Evolutionary conservation across 1,284 basidiomycete species (phyloP), one percentile per base, ranked within the genome.

Genomic region (Melampsora larici-populina): DNA sequence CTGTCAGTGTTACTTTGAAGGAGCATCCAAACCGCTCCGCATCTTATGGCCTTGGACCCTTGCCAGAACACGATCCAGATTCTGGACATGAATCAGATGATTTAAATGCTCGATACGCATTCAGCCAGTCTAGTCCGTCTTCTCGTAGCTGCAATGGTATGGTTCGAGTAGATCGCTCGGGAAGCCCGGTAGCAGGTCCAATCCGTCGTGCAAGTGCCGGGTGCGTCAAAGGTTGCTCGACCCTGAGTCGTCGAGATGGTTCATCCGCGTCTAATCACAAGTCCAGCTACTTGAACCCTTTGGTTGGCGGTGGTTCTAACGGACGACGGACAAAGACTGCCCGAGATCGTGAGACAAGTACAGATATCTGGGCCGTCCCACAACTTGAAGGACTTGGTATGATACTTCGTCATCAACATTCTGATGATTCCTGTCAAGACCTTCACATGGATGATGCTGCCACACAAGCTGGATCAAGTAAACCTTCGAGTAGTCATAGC

Each of bases 311-410:
- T 29, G 55, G n/a, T 21, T 58, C 55, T 58, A 58, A 6, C 24
- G n/a, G 55, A 9, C 55, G 29, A 0, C n/a, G 55, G n/a, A 58
- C 55, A 15, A n/a, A 29, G n/a, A 58, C 55, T n/a, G n/a, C 29
- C 4, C 55, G 55, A n/a, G 55, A 58, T n/a, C 21, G 55, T 6
- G 55, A 58, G 18, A 29, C 15, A 15, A 58, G 18, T 43, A 18
- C 31, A 7, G 73, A 76, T 2, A 68, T 31, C 21, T 76, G 64
- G 64, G 48, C 31, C 17, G 67, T 76, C 24, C 64, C 73, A 11
- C 73, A 55, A 62, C 65, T 76, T 46, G 73, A 76, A 31, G 64
- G 65, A 33, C 64, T 76, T 36, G 65, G 58, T 24, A 76, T 68
- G 65, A 67, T 48, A 21, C 73, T 64, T 36, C 48, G 66, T 48